phyloP scores from a whole-genome alignment of 352 stramenopile species.

The Discostella stelligera region DNA sequence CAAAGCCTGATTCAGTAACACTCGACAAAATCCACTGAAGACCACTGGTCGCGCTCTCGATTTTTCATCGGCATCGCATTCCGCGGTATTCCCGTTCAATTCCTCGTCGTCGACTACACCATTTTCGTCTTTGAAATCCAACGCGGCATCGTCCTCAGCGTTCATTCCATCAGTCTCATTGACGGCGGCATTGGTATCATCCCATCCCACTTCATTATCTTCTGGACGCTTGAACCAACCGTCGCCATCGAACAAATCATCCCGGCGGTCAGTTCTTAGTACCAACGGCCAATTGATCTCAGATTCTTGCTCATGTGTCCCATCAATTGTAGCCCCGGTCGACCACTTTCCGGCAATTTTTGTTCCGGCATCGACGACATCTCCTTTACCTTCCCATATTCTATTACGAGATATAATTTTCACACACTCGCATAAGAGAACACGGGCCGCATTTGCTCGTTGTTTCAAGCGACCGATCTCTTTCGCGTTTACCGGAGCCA shows the following conservation, averaged over 20 bases:
- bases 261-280: slow-evolving; percentile 21
- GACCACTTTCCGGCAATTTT: slow-evolving; percentile 54
- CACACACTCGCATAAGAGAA: slow-evolving; percentile 54
- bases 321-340: slow-evolving; percentile 11
- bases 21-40: slow-evolving; percentile 60
- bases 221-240: slow-evolving; percentile 48
- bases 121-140: slow-evolving; percentile 40
- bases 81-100: slow-evolving; percentile 3
- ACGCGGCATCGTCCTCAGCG: slow-evolving; percentile 22
- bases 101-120: slow-evolving; percentile 34
- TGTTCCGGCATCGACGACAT: slow-evolving; percentile 51
- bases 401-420: slow-evolving; percentile 54
- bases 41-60: slow-evolving; percentile 30
- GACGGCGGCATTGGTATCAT: slow-evolving; percentile 17
- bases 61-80: slow-evolving; percentile 17
- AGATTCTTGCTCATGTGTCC: slow-evolving; percentile 11
- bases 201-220: slow-evolving; percentile 19
- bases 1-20: slow-evolving; percentile 67
- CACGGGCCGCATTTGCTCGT: slow-evolving; percentile 48
- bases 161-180: slow-evolving; percentile 10
- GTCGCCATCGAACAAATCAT: slow-evolving; percentile 67
- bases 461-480: slow-evolving; percentile 39
- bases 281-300: slow-evolving; percentile 28
- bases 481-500: slow-evolving; percentile 53
- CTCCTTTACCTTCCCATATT: slow-evolving; percentile 74